Base-by-base conservation (phyloP, 2,329 filamentous ascomycete genomes). In the Fusarium pseudocircinatum region DNA sequence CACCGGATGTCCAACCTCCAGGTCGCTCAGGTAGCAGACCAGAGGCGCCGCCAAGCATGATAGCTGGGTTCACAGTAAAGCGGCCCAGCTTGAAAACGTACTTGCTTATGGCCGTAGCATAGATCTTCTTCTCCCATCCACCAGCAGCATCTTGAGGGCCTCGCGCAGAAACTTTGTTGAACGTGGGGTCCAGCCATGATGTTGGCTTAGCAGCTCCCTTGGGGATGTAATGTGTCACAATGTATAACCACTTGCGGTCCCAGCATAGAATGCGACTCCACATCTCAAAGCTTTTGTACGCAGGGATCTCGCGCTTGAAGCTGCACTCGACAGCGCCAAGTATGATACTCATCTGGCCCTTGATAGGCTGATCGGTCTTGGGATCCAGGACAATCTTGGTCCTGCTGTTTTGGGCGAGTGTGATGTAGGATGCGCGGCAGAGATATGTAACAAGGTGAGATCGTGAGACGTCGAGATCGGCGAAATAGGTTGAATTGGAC, bases 71-170 rank as follows among this genome's bases (percentile, higher is more conserved):
- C 8, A 98, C 90, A 0, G 96, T 98, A 77, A 96, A 86, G 30
- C 96, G 87, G 2, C 92, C 93, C 63, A 94, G 87, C 85, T 96
- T 96, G 80, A 94, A 91, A 44, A 96, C 93, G 81, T 96, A 96
- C 84, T 95, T 95, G 84, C 89, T 91, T 47, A 96, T 82, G 2
- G 91, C 91, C 1, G 91, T 92, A 2, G 93, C 94, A 75, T 92
- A 88, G 43, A 96, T 87, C 68, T 88, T 90, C 81, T 88, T 90
- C 80, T 90, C 86, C 80, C 89, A 89, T 36, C 86, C 85, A 4
- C 80, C 80, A 32, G 82, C 72, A 7, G 76, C 74, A 52, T 84
- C 81, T 46, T 80, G 75, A 39, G 77, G 69, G 36, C 84, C 83
- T n/a, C 83, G 83, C 49, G 81, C 81, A 63, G 81, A 81, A 26